A percentile compares a stretch with the other conserved stretches of the same genome.
phyloP scores from a whole-genome alignment of 225 moss, liverwort and hornwort species.

The Climacium dendroides region DNA sequence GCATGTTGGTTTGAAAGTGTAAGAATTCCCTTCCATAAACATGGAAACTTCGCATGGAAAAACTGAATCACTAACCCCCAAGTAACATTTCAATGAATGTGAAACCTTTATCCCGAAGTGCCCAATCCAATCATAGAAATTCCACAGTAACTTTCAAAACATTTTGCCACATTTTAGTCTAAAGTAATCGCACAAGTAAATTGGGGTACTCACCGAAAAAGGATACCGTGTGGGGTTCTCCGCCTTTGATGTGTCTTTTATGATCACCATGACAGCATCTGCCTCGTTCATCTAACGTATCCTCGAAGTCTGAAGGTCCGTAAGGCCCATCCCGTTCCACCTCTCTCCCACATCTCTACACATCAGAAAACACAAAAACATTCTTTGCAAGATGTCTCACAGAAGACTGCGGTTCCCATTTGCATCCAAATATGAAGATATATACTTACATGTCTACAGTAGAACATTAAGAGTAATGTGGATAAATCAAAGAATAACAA shows the following conservation, averaged over 20 bases:
- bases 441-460: neutral
- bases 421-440: neutral
- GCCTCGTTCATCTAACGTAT: neutral
- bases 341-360: slow-evolving; percentile 6
- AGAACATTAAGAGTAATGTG: neutral
- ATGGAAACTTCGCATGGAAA: too few species aligned
- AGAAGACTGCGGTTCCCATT: neutral
- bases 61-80: neutral
- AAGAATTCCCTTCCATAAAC: neutral
- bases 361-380: neutral
- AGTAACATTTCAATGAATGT: too few species aligned
- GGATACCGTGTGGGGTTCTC: slow-evolving; percentile 18
- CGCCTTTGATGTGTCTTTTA: slow-evolving; percentile 3
- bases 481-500: neutral
- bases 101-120: too few species aligned
- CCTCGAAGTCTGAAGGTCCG: slow-evolving; percentile 13
- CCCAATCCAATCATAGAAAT: too few species aligned
- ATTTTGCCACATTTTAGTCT: neutral
- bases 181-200: neutral
- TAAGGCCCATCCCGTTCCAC: neutral
- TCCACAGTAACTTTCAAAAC: too few species aligned
- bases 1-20: neutral
- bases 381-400: neutral
- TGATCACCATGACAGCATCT: slow-evolving; percentile 30
- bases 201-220: neutral